These are phyloP conservation scores for Cyberlindnera euphorbiae DNA, from an alignment of 805 yeast species.

Conservation along the genomic window DNA sequence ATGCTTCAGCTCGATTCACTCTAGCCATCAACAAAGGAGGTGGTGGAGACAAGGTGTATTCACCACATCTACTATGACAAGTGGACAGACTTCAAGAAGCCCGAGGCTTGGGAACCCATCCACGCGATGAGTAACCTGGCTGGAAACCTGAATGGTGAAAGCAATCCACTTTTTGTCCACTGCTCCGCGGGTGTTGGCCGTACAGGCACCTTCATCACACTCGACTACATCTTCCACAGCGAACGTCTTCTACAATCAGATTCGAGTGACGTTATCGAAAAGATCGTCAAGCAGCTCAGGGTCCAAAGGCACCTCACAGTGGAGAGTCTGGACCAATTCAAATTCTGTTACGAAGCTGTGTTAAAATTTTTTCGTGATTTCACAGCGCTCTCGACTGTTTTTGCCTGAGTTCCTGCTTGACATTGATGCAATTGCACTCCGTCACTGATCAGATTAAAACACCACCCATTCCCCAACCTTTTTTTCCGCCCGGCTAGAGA, in stretches of 20 bases:
- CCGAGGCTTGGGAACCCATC: conserved; percentile 36
- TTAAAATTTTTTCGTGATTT: conserved; percentile 6
- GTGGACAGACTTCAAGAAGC: conserved; percentile 83
- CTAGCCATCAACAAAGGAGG: conserved; percentile 28
- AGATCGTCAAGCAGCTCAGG: conserved; percentile 36
- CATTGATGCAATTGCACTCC: conserved; percentile 2
- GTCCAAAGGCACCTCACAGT: conserved; percentile 46
- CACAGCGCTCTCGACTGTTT: conserved; percentile 2
- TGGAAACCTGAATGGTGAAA: conserved; percentile 22
- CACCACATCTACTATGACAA: conserved; percentile 68
- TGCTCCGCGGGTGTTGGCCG: conserved; percentile 98
- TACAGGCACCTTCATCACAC: conserved; percentile 80
- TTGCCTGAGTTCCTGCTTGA: conserved; percentile 6
- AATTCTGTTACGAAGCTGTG: conserved; percentile 39
- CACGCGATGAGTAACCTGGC: conserved; percentile 28
- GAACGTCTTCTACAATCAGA: not conserved
- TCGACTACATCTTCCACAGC: conserved; percentile 43
- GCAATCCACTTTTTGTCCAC: conserved; percentile 61
- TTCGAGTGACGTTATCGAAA: conserved; percentile 34
- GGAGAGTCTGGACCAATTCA: conserved; percentile 42
- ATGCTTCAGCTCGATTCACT: conserved; percentile 20
- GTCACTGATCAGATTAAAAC: not conserved
- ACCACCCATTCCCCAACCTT: not conserved
- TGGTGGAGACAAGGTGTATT: conserved; percentile 34
- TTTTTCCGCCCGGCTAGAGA: not conserved